Percentiles rank a stretch among this genome's conserved stretches.
Conservation (phyloP, 352 stramenopile species). For the Pythium scleroteichum region DNA sequence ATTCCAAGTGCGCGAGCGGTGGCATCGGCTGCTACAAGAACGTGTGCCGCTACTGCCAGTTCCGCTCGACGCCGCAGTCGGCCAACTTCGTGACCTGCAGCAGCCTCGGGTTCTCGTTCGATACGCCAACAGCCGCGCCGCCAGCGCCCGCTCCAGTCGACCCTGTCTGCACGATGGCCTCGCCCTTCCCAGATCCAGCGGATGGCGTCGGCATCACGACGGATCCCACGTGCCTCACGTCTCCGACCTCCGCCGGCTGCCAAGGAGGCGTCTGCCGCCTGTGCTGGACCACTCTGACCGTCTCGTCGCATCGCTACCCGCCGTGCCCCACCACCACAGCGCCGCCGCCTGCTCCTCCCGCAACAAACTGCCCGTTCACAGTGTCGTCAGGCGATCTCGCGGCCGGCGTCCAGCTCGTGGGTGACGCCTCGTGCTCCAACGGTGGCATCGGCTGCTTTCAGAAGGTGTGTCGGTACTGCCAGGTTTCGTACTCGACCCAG, state of each 20-base stretch:
- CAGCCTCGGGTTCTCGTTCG: conserved; percentile 13
- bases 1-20: conserved; percentile 2
- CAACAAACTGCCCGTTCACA: conserved; percentile 3
- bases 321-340: not conserved
- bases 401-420: conserved; percentile 22
- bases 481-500: conserved; percentile 7
- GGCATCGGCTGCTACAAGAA: conserved; percentile 9
- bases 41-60: conserved; percentile 12
- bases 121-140: not conserved
- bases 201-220: not conserved
- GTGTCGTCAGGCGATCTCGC: conserved; percentile 12
- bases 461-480: conserved; percentile 15
- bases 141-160: not conserved
- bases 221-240: not conserved
- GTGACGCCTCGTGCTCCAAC: conserved; percentile 18
- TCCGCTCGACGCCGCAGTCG: conserved; percentile 13
- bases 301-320: not conserved
- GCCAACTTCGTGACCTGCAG: not conserved
- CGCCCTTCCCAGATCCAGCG: no score
- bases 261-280: not conserved
- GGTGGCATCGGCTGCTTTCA: conserved; percentile 11
- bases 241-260: not conserved
- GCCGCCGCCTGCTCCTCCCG: not conserved
- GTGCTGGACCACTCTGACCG: not conserved
- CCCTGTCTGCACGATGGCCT: no score